Evolutionary conservation across 202 grass and related monocot species (phyloP), one percentile per base, ranked within the genome.

Genomic region (Elaeis oleifera): DNA sequence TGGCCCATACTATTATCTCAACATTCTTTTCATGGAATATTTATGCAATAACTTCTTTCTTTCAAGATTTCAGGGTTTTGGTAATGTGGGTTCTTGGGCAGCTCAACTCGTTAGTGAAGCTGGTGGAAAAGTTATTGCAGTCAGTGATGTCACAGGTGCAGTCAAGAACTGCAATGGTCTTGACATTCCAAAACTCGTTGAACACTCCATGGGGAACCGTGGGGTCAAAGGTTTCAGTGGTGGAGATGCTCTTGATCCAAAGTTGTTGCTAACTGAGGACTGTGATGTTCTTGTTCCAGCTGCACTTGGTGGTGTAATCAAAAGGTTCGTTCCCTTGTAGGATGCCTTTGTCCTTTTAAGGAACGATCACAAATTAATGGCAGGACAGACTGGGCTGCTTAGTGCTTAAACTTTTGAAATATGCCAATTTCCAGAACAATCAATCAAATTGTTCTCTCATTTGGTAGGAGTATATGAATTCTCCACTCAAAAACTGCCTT

Each of bases 71-170:
- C 76, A 99, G 94, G 94, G 94, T 32, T 99, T 99, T 26, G 94
- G 94, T 59, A 99, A 99, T 59, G 94, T 99, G 16, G 94, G 94
- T 32, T 94, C 94, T 5, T 99, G 94, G 88, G 94, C 85, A 18
- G 94, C 94, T 27, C 79, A 89, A 59, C 60, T 99, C 28, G 84
- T 99, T 52, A 82, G 1, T 27, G 85, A 94, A 90, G 85, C 85
- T 16, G 94, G 94, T 26, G 88, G 94, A n/a, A 89, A 89, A 79
- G 80, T 99, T 19, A 69, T 87, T 63, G 82, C 94, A 50, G 66
- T 99, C 50, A 99, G 94, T 64, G 94, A 99, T 61, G 88, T 99
- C 55, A 89, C 85, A 32, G 94, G 88, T 7, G 94, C 88, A 16
- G 29, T 99, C 9, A 99, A 86, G 72, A 94, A 89, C 59, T 48